Evolutionary conservation across 129 eudicot species (phyloP), one percentile per base, ranked within the genome.

Genomic region (Helianthus tuberosus): DNA sequence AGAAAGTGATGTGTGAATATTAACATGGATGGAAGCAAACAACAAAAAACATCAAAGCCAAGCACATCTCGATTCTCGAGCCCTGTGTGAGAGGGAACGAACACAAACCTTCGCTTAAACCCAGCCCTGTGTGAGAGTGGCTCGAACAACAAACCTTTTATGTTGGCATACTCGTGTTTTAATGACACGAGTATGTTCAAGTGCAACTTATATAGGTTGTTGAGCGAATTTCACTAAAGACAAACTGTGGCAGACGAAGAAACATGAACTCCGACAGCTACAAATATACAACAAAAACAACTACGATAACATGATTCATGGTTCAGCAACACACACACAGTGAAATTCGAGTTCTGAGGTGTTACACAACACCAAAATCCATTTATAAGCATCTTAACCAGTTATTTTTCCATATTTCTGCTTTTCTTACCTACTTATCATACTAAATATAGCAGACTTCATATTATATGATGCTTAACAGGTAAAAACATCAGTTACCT

Each of bases 401-500:
- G 64, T 69, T 77, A 69, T 77, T 77, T 77, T 49, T 58, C 68
- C 64, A 58, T 38, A 58, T n/a, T 70, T 60, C 81, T 68, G 69
- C 75, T 47, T 44, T 47, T 58, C 53, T 8, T 41, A 36, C 75
- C 75, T 77, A 68, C 63, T 68, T 76, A 69, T 47, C 27, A 68
- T 16, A 61, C 81, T 77, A 77, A 57, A 67, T 58, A 5, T 27
- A 67, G 59, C n/a, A 27, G 20, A 44, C 36, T 47, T 46, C 44
- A 73, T 73, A 73, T 60, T 16, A 75, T 32, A 27, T 53, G n/a
- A 12, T 7, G 11, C 47, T 20, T 2, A 54, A 55, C 50, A 50
- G 36, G 8, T 14, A 49, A 14, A 66, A 25, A 52, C 66, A 29
- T 87, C 74, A 88, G 25, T 83, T 85, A 60, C 90, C 86, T 48